phyloP scores from a whole-genome alignment of 257 asterid species.

The Solanum corneliomulleri region DNA sequence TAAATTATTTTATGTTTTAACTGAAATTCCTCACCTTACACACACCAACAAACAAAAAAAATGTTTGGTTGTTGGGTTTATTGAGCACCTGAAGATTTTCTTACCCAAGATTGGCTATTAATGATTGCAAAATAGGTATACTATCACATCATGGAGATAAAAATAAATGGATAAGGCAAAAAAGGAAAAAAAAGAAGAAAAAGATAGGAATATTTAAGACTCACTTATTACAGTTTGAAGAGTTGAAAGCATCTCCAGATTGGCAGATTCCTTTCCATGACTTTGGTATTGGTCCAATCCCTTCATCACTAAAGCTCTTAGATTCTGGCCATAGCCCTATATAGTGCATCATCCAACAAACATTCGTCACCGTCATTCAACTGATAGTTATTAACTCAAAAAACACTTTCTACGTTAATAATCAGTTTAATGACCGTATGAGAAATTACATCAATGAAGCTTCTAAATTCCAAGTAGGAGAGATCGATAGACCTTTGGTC shows the following conservation, averaged over 20 bases:
- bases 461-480: background rate
- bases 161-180: background rate
- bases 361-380: background rate
- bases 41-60: background rate
- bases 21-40: background rate
- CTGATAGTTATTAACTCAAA: too few species aligned
- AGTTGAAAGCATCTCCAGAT: constrained; percentile 59
- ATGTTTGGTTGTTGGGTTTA: background rate
- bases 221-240: constrained; percentile 66
- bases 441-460: background rate
- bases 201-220: background rate
- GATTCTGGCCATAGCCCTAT: constrained; percentile 97
- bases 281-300: constrained; percentile 55
- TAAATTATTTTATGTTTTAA: background rate
- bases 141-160: background rate
- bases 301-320: constrained; percentile 54
- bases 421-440: background rate
- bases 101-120: background rate
- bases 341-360: background rate
- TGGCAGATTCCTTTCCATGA: constrained; percentile 87
- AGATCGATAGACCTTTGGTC: background rate
- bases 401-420: background rate
- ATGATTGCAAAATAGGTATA: background rate
- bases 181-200: background rate
- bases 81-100: background rate